Base-by-base conservation (phyloP, 2,329 filamentous ascomycete species). In the Fusarium metavorans region DNA sequence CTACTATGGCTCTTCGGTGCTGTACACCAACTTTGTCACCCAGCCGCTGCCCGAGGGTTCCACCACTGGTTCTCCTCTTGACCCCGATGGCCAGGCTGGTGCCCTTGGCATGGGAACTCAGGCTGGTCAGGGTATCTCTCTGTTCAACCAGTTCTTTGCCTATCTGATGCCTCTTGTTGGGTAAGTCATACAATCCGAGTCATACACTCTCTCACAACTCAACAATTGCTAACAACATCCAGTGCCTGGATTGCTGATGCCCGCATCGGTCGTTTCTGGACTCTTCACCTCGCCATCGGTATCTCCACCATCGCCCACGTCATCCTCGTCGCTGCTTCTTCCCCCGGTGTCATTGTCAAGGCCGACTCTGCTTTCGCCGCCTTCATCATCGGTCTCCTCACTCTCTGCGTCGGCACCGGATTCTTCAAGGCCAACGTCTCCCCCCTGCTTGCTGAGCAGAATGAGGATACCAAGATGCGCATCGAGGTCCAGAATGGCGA, bases 401-500 rank as follows among this genome's bases (percentile, higher is more conserved):
- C 80, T 27, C 85, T 88, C 43, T 86, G 87, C 74, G 82, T 94
- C 34, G 93, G 93, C 50, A 94, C 93, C 1, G 93, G 93, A 71
- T 92, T 94, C 78, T 95, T 95, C 89, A 96, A 95, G 86, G 90
- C 92, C 73, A 95, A 95, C 79, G 93, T 95, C 50, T 91, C 92
- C 0, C 91, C 92, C 0, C 84, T 94, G 20, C 89, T 94, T 66
- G 92, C 92, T 23, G 92, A 94, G 78, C 92, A 94, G 82, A 92
- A 92, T 80, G 86, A 85, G 37, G 88, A 90, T 67, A 87, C 85
- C 5, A 88, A 86, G 70, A 88, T 91, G 73, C 87, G 86, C 59
- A 87, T 94, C 64, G 85, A 89, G 74, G 88, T 86, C 3, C 83
- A 85, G 45, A 83, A 84, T 18, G 92, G 92, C 64, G 88, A 93